phyloP scores from a whole-genome alignment of 768 basidiomycete species.

The Termitomyces sp. region DNA sequence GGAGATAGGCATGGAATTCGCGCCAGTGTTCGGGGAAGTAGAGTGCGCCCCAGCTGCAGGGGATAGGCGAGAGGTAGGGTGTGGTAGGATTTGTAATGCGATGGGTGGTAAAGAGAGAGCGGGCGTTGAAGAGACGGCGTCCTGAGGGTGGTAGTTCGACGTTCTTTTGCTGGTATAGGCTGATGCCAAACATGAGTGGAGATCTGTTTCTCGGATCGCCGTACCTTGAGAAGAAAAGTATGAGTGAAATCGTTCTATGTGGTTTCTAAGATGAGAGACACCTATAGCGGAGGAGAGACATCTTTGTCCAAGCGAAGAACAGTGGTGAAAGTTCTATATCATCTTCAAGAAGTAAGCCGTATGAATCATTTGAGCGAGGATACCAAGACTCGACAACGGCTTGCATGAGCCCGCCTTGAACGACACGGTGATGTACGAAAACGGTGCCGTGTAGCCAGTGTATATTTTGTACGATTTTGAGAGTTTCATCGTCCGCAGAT shows the following conservation, averaged over 20 bases:
- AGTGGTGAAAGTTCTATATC: conserved; percentile 82
- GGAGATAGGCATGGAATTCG: conserved; percentile 77
- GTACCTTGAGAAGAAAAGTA: conserved; percentile 41
- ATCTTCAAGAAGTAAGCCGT: conserved; percentile 79
- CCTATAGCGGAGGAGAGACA: conserved; percentile 74
- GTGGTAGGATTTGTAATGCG: conserved; percentile 39
- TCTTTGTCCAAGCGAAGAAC: conserved; percentile 83
- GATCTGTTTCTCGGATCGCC: conserved; percentile 34
- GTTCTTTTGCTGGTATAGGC: conserved; percentile 83
- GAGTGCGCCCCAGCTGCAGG: conserved; percentile 88
- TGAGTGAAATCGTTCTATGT: not conserved
- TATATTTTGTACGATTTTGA: conserved; percentile 41
- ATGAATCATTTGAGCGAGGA: conserved; percentile 63
- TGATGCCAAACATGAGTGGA: conserved; percentile 66
- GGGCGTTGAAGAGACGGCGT: conserved; percentile 63
- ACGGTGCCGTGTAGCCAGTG: conserved; percentile 57
- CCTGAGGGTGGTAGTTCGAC: conserved; percentile 68
- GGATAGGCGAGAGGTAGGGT: conserved; percentile 82
- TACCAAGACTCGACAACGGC: conserved; percentile 92
- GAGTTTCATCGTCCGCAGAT: conserved; percentile 58
- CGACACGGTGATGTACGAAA: conserved; percentile 63
- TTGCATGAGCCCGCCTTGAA: conserved; percentile 75
- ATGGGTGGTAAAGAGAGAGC: conserved; percentile 41
- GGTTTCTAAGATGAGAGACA: conserved; percentile 17
- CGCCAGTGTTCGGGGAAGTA: conserved; percentile 90